These are phyloP conservation scores for Phalaenopsis equestris DNA, from an alignment of 106 monocot genomes.

Conservation along the genomic window DNA sequence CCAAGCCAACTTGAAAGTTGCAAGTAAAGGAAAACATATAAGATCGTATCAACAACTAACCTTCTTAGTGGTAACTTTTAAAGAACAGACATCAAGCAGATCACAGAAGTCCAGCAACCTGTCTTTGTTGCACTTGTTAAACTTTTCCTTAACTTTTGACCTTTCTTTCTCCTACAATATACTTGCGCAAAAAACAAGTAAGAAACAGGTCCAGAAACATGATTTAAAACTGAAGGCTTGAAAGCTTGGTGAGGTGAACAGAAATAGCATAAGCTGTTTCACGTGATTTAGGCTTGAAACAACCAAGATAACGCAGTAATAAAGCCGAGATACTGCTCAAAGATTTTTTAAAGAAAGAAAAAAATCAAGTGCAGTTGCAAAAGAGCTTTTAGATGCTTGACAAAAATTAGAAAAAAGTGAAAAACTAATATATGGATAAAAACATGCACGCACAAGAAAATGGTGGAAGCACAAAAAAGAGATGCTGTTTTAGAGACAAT, in stretches of 20 bases:
- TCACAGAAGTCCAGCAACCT: constrained; percentile 51
- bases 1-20: background rate
- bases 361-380: background rate
- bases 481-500: background rate
- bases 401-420: background rate
- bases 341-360: background rate
- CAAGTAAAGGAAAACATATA: background rate
- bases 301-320: background rate
- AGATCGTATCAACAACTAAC: constrained; percentile 15
- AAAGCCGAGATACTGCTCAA: background rate
- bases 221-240: background rate
- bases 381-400: background rate
- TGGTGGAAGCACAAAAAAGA: background rate
- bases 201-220: background rate
- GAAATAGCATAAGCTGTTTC: background rate
- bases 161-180: constrained; percentile 36
- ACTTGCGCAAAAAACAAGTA: background rate
- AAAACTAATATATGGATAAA: background rate
- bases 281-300: background rate
- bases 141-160: constrained; percentile 41
- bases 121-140: constrained; percentile 49
- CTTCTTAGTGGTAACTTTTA: constrained; percentile 40
- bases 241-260: background rate
- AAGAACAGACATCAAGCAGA: constrained; percentile 40
- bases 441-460: background rate